Evolutionary conservation across 768 basidiomycete species (phyloP), one percentile per base, ranked within the genome.

Genomic region (Tricholoma bakamatsutake): DNA sequence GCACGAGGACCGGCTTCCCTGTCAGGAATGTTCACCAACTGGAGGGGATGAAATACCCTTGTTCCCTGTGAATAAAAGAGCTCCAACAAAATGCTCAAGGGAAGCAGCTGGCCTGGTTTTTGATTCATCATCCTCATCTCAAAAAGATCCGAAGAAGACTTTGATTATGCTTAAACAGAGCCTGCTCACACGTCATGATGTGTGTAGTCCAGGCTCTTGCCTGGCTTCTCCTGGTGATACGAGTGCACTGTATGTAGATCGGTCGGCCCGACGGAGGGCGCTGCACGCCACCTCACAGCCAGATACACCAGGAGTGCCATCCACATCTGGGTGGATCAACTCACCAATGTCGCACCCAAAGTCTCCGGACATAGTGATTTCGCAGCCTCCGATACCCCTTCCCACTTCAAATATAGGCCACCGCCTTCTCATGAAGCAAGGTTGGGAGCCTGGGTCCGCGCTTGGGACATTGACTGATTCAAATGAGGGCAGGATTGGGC

Each of bases 371-470:
- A 66, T 63, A 15, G 54, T 60, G 34, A 64, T 67, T 1, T 79
- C 77, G 35, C 69, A 74, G 43, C 72, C 78, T 12, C 71, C 83
- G 17, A 61, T 67, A 5, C 82, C 86, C 0, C 62, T 90, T 18
- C 65, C 80, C 2, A 63, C 76, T 2, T 72, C 75, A 15, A 91
- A 89, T 62, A 71, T 90, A 52, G 90, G 89, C 0, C 82, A 87
- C 62, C 76, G 73, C 35, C 71, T 92, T 30, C 73, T 91, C 0
- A 71, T 83, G 66, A 86, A 84, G 65, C 87, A 88, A 67, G 89
- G 89, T 1, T 92, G 90, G 90, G 71, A 75, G 15, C 88, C 87
- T 8, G 90, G 88, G 1, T 75, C 76, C 21, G 72, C 78, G 3
- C 75, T 87, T 15, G 83, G 83, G 2, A 57, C 64, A 12, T 52